Base-by-base conservation (phyloP, 352 stramenopile species). In the Globisporangium alternatum region DNA sequence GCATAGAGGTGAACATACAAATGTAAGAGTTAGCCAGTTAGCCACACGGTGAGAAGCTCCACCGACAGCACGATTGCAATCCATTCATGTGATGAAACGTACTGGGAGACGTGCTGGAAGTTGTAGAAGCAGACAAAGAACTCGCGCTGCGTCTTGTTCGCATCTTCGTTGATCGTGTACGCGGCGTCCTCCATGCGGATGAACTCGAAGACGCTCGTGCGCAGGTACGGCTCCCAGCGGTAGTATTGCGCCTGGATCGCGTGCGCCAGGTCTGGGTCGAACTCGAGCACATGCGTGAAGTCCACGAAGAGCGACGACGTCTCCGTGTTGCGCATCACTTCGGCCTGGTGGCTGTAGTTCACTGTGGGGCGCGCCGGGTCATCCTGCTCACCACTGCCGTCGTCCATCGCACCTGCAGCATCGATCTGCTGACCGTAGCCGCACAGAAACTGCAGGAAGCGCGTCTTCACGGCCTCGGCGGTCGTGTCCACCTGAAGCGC, bases 111-210 rank as follows among this genome's bases (percentile, higher is more conserved):
- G 56, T 93, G 82, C 61, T 91, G 84, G 65, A 95, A 94, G 69
- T 95, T 95, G 77, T 95, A 95, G 63, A 95, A 95, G 64, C 86
- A 94, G 30, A 95, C 87, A 52, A 95, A 95, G 55, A 93, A 93
- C 70, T 95, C 87, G 44, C 86, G 66, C 58, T 84, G 84, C 19
- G 78, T 82, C 71, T 90, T 91, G 70, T 83, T 86, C 66, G 84
- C 84, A 68, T 93, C 84, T 30, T 93, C 84, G 47, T 89, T 91
- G 54, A 93, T 69, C 44, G 82, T 89, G 57, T 93, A 93, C 30
- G 78, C 77, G 3, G 78, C 78, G 60, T 93, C 82, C 64, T 91
- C 84, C 56, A 88, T 78, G 31, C 79, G 70, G 41, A 93, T 87
- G 48, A 93, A 93, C 66, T 93, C 84, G 55, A 91, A 93, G 35